Conservation (phyloP, 768 basidiomycete species). For the Boletus pseudo-olivaceus region DNA sequence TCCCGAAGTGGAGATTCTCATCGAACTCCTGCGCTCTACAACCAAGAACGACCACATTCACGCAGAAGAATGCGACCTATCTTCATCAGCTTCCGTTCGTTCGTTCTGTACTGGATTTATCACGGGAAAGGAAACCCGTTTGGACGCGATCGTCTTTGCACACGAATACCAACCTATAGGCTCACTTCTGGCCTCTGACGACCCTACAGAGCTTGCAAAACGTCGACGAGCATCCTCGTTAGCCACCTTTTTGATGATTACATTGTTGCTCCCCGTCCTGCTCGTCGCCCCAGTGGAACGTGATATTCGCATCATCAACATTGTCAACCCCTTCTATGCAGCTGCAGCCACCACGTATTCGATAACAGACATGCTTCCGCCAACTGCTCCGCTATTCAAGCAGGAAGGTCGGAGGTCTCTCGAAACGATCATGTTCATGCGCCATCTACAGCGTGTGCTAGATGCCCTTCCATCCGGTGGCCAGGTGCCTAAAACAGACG, state of each 20-base stretch:
- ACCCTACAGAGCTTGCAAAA: slow-evolving; percentile 29
- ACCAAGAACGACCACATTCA: slow-evolving; percentile 75
- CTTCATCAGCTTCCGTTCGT: slow-evolving; percentile 62
- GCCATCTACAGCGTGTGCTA: slow-evolving; percentile 80
- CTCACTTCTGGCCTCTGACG: slow-evolving; percentile 35
- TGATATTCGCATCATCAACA: slow-evolving; percentile 83
- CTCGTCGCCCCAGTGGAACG: slow-evolving; percentile 83
- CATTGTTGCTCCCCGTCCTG: slow-evolving; percentile 73
- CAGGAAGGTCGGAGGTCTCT: slow-evolving; percentile 64
- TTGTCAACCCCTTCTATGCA: slow-evolving; percentile 88
- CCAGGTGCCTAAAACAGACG: slow-evolving; percentile 43
- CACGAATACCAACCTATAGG: slow-evolving; percentile 76
- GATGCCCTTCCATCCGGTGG: slow-evolving; percentile 72
- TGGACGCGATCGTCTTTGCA: slow-evolving; percentile 77
- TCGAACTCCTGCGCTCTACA: slow-evolving; percentile 63
- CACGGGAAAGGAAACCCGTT: slow-evolving; percentile 56
- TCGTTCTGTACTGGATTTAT: slow-evolving; percentile 68
- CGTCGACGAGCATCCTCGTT: slow-evolving; percentile 49
- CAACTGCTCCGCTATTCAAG: slow-evolving; percentile 38
- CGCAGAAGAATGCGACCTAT: slow-evolving; percentile 74
- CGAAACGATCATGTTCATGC: slow-evolving; percentile 58
- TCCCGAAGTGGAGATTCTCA: slow-evolving; percentile 51
- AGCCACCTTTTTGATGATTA: slow-evolving; percentile 75
- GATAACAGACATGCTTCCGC: slow-evolving; percentile 25
- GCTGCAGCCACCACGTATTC: slow-evolving; percentile 57